Evolutionary conservation across 2,329 filamentous ascomycete species (phyloP), one percentile per base, ranked within the genome.

Genomic region (Scopulariopsis brevicaulis): DNA sequence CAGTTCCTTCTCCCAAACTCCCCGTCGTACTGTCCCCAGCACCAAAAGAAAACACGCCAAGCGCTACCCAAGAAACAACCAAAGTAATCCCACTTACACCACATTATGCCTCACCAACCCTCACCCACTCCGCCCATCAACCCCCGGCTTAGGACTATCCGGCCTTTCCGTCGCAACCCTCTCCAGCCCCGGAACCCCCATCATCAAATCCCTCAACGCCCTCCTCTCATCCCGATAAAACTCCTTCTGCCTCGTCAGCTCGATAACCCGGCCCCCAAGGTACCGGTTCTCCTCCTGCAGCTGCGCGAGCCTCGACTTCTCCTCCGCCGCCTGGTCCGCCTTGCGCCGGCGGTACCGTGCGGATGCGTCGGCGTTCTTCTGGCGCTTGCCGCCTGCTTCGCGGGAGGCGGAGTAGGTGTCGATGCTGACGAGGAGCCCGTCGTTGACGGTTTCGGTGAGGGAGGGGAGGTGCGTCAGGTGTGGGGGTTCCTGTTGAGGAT

Each of bases 301-400:
- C 55, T 81, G 85, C 58, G 80, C 78, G 18, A 82, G 82, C 5
- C 50, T 32, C 10, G 46, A 52, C 59, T 86, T 87, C 68, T 90
- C 86, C 64, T 82, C 82, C 3, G 55, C 68, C 92, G 89, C 69
- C 87, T 86, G 66, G 91, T 89, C 72, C 12, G 94, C 95, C 67
- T 90, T 85, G 60, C 90, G 81, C 66, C 85, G 83, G 58, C 90
- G 82, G 63, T 95, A 94, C 60, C 90, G 81, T 54, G 89, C 89
- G 59, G 90, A 95, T 5, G 90, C 90, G 55, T 88, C 88, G 50
- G 90, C 90, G 66, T 96, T 96, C 57, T 89, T 82, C 69, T 87
- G 86, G 58, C 90, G 80, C 73, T 94, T 95, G 69, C 95, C 89
- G 65, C 94, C 88, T 46, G 89, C 87, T 64, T 89, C 84, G 63